Evolutionary conservation across 805 yeast genomes (phyloP), one percentile per base, ranked within the genome.

Genomic region (Grigorovia humatica): DNA sequence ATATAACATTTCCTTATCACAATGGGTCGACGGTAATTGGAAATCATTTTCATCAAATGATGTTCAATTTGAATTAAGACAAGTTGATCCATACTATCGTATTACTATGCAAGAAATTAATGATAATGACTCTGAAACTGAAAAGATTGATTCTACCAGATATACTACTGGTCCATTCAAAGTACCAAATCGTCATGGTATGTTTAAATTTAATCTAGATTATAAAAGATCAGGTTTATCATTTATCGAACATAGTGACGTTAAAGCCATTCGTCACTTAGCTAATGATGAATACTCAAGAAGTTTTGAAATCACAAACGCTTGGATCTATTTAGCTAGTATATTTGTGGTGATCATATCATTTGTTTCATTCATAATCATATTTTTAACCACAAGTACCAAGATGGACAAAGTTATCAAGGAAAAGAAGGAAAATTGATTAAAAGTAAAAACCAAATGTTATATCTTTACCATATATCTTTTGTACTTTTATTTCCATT

Each of bases 21-120:
- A 77, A 60, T 80, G 80, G 78, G 64, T 69, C 50, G 80, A 78
- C 42, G 58, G 63, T n/a, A 48, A 69, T 50, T 93, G 96, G 96
- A 73, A 65, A 13, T 95, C 96, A 32, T 88, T 68, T 64, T 47
- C 55, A n/a, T 64, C 78, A 9, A 75, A 78, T 49, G 85, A 83
- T 54, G 66, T 87, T 51, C 99, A 93, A 71, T 73, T 93, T 52
- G 90, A 88, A 61, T 81, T 89, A 67, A 80, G 78, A 61, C 83
- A 93, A 91, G 78, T 93, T 56, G 98, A 93, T 66, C 99, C 99
- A 44, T 93, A 91, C 73, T 89, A 89, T 65, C 81, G 99, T 63
- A 65, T 91, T 52, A 81, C 76, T 54, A 71, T 93, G 61, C 59
- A 67, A 18, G 74, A 76, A 30, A n/a, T 13, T 19, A 44, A 11